These are phyloP conservation scores for Linnemannia schmuckeri DNA, from an alignment of 192 early-diverging fungal species.

Conservation along the genomic window DNA sequence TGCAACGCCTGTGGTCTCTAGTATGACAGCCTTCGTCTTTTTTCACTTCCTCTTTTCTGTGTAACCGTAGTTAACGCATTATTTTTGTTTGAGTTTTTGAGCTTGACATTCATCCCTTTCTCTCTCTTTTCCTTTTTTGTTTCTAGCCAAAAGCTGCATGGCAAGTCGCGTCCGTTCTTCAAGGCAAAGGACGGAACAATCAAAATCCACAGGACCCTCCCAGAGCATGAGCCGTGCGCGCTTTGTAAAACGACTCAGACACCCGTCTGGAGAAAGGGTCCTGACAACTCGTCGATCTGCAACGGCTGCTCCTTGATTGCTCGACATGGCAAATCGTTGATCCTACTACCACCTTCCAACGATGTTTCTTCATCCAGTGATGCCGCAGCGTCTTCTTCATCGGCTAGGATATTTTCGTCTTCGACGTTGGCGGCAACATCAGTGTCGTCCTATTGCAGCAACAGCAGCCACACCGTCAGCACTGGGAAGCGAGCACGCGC, in stretches of 20 bases:
- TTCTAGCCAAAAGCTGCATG: slow-evolving; percentile 50
- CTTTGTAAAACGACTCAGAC: slow-evolving; percentile 19
- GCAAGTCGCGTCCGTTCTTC: slow-evolving; percentile 42
- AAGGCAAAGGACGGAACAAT: slow-evolving; percentile 49
- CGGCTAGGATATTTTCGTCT: background rate
- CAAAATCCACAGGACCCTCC: slow-evolving; percentile 40
- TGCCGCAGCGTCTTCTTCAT: background rate
- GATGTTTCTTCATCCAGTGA: background rate
- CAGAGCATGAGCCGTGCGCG: slow-evolving; percentile 28
- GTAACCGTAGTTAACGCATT: background rate
- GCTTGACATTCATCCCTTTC: background rate
- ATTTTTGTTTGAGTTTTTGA: background rate
- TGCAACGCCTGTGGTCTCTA: slow-evolving; percentile 56
- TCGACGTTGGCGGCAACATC: background rate
- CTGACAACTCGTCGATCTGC: slow-evolving; percentile 13
- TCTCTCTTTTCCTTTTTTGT: background rate
- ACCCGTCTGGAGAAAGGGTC: slow-evolving; percentile 27
- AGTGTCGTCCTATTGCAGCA: background rate
- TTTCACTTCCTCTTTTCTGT: background rate
- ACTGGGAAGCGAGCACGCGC: background rate
- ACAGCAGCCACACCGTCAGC: background rate
- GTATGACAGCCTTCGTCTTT: slow-evolving; percentile 11
- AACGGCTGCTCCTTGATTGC: slow-evolving; percentile 16
- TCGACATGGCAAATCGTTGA: background rate
- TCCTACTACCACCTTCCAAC: background rate